Evolutionary conservation across 164 flowering plant genomes (phyloP).

Genomic region (Hamamelis virginiana): DNA sequence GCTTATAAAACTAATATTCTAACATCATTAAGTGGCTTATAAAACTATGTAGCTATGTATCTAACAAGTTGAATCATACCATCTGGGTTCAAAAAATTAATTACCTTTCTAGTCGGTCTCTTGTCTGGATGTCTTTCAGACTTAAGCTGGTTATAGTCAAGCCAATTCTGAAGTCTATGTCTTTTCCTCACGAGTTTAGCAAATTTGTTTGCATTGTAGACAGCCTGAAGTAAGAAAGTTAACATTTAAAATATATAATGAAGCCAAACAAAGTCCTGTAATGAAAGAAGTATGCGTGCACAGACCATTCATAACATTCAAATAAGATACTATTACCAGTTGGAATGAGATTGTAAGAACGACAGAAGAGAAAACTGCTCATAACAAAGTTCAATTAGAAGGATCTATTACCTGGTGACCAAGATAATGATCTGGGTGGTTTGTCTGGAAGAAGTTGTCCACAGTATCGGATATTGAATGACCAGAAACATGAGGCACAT

Average conservation of each 20-base stretch:
- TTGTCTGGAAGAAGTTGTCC: slow-evolving; percentile 76
- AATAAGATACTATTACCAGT: neutral
- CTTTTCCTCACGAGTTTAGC: slow-evolving; percentile 66
- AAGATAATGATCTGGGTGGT: slow-evolving; percentile 79
- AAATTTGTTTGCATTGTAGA: slow-evolving; percentile 88
- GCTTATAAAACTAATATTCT: no score
- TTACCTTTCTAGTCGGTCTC: slow-evolving; percentile 74
- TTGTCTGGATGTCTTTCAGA: slow-evolving; percentile 76
- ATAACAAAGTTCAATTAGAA: neutral
- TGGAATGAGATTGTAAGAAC: neutral
- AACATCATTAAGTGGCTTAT: neutral
- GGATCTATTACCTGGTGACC: slow-evolving; percentile 72
- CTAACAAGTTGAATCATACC: neutral
- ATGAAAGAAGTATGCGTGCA: neutral
- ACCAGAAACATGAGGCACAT: slow-evolving; percentile 71
- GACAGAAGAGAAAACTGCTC: neutral
- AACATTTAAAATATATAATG: neutral
- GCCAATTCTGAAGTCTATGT: slow-evolving; percentile 75
- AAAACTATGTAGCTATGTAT: neutral
- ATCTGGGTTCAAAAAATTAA: neutral
- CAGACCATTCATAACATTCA: neutral
- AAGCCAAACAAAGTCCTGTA: neutral
- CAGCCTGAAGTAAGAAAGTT: slow-evolving; percentile 52
- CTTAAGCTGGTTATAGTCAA: slow-evolving; percentile 85
- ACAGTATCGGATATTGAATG: slow-evolving; percentile 73